These are phyloP conservation scores for Macrolepiota albuminosa DNA, from an alignment of 768 basidiomycete species.

Conservation along the genomic window DNA sequence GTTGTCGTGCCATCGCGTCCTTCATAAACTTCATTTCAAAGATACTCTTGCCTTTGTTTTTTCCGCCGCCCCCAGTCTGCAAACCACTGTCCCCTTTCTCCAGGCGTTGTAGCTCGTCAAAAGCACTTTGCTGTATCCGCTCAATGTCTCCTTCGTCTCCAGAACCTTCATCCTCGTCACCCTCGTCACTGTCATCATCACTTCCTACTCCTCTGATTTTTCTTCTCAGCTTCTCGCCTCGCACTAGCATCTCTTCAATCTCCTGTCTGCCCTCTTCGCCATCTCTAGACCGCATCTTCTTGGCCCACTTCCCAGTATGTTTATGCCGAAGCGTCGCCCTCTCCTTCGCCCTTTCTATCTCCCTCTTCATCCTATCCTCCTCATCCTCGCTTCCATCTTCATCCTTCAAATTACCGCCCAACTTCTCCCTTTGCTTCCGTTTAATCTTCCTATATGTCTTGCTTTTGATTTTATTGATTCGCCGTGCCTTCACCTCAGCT, in stretches of 20 bases:
- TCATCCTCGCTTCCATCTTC: slow-evolving; percentile 48
- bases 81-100: slow-evolving; percentile 32
- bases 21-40: slow-evolving; percentile 99
- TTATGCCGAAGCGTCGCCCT: slow-evolving; percentile 88
- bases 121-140: slow-evolving; percentile 61
- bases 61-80: slow-evolving; percentile 25
- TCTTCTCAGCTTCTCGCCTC: slow-evolving; percentile 72
- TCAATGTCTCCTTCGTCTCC: slow-evolving; percentile 30
- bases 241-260: slow-evolving; percentile 80
- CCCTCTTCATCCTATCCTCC: slow-evolving; percentile 58
- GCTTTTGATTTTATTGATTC: slow-evolving; percentile 93
- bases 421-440: slow-evolving; percentile 69
- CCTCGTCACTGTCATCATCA: slow-evolving; percentile 46
- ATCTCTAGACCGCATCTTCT: slow-evolving; percentile 58
- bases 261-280: slow-evolving; percentile 56
- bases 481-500: slow-evolving; percentile 84
- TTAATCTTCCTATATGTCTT: slow-evolving; percentile 86
- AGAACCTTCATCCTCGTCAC: slow-evolving; percentile 41
- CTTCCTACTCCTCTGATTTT: slow-evolving; percentile 67
- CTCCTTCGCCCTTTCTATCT: slow-evolving; percentile 80
- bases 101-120: slow-evolving; percentile 67
- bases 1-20: slow-evolving; percentile 73
- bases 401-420: slow-evolving; percentile 43
- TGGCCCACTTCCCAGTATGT: slow-evolving; percentile 85
- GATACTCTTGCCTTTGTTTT: slow-evolving; percentile 54